Base-by-base conservation (phyloP, 2,329 filamentous ascomycete genomes). In the Aspergillus tanneri region DNA sequence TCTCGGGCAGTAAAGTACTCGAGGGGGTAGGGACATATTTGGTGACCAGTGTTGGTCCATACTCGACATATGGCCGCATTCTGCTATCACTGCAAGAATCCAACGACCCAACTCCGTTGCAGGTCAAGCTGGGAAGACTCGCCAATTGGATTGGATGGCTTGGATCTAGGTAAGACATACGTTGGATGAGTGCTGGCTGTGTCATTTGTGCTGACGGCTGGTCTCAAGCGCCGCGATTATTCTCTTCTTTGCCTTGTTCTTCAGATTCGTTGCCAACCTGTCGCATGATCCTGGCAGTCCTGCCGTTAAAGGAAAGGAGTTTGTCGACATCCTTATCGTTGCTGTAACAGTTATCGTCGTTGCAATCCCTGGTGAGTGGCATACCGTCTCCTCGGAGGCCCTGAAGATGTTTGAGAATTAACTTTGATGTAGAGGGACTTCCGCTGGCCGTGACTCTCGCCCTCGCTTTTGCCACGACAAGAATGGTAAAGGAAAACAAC, bases 181-280 rank as follows among this genome's bases (percentile, higher is more conserved):
- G 3, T 30, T 23, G 14, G 14, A 5, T 25, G 5, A 3, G 3
- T 11, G 8, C 16, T 5, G n/a, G 4, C 9, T 21, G 8, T 16
- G 19, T 25, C 25, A n/a, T 12, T 25, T 0, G 1, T 22, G 6
- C 42, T n/a, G 41, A 55, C 62, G 30, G 61, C 46, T 16, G 24
- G 27, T 6, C 16, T 32, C 8, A 43, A 71, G 70, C 38, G 75
- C 81, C 52, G 88, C 90, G 40, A 89, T 87, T 55, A 74, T 93
- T 11, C 77, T 96, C 38, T 96, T 96, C 71, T 77, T 92, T 38
- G 86, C 95, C 37, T 77, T 96, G 11, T 82, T 96, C 62, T 91
- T 96, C 72, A 82, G 90, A 60, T 96, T 95, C 64, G 75, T 93
- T 8, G 88, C 84, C 39, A 73, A 82, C 10, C 78, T 96, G 3